Conservation (phyloP, 1,284 basidiomycete species). For the Retiboletus flavoniger region DNA sequence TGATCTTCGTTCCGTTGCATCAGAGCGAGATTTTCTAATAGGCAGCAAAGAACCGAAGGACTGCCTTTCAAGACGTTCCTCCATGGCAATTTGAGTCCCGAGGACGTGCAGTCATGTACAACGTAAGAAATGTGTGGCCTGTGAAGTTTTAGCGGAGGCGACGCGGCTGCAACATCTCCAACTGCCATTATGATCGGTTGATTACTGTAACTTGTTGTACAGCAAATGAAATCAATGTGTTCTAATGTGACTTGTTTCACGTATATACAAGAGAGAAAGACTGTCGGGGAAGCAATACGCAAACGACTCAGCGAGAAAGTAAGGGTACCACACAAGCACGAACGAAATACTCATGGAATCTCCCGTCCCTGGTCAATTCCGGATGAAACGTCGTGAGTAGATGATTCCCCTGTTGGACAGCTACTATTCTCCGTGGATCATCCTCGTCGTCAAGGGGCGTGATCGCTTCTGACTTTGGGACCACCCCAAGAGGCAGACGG, state of each 20-base stretch:
- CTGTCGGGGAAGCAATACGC: neutral
- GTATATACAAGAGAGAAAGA: neutral
- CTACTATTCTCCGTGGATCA: conserved; percentile 73
- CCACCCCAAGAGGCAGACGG: conserved; percentile 60
- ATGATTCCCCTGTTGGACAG: conserved; percentile 81
- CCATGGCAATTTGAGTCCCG: no score
- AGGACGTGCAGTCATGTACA: no score
- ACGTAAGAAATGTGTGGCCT: no score
- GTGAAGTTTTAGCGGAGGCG: no score
- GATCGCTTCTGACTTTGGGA: conserved; percentile 49
- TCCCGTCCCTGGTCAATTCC: conserved; percentile 83
- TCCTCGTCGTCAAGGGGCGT: conserved; percentile 36
- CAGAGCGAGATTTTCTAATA: no score
- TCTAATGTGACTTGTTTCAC: neutral
- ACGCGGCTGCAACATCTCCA: no score
- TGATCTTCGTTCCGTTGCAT: no score
- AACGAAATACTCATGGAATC: conserved; percentile 89
- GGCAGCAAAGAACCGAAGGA: no score
- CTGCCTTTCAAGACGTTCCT: no score
- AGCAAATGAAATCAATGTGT: neutral
- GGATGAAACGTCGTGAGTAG: conserved; percentile 94
- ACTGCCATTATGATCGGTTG: no score
- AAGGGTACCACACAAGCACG: conserved; percentile 54
- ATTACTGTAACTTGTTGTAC: no score
- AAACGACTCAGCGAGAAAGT: conserved; percentile 14